Conservation (phyloP, 75 land plant species). For the Cunninghamia lanceolata region DNA sequence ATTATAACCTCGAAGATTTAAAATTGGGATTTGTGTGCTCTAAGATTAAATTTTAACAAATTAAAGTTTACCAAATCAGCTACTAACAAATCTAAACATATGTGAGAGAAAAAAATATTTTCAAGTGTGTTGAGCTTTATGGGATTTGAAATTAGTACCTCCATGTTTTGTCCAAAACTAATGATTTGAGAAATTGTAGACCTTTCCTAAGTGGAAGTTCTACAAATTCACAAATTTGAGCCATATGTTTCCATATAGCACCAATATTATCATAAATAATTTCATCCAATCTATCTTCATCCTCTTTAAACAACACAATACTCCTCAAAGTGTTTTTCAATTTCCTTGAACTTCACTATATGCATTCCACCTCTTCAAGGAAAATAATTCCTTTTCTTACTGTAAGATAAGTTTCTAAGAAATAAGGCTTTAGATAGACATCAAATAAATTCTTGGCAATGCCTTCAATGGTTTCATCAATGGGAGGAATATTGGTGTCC, state of each 20-base stretch:
- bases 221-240: conserved; percentile 77
- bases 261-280: conserved; percentile 93
- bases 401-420: conserved; percentile 71
- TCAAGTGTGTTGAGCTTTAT: too few relatives aligned
- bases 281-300: conserved; percentile 75
- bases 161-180: too few relatives aligned
- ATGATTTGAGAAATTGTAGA: too few relatives aligned
- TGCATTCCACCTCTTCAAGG: conserved; percentile 86
- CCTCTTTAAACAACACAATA: conserved; percentile 85
- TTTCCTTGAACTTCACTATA: conserved; percentile 78
- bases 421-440: conserved; percentile 54
- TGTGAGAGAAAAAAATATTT: too few relatives aligned
- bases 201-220: conserved; percentile 55
- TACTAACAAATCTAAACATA: too few relatives aligned
- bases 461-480: conserved; percentile 35
- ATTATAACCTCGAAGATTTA: too few relatives aligned
- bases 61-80: too few relatives aligned
- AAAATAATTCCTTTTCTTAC: conserved; percentile 77
- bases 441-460: conserved; percentile 33
- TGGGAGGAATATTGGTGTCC: not conserved
- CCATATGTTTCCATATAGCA: conserved; percentile 85
- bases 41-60: too few relatives aligned
- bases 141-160: too few relatives aligned
- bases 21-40: too few relatives aligned
- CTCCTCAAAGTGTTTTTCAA: conserved; percentile 73